phyloP scores from a whole-genome alignment of 495 filamentous ascomycete genomes.

The Penicillium alfredii region DNA sequence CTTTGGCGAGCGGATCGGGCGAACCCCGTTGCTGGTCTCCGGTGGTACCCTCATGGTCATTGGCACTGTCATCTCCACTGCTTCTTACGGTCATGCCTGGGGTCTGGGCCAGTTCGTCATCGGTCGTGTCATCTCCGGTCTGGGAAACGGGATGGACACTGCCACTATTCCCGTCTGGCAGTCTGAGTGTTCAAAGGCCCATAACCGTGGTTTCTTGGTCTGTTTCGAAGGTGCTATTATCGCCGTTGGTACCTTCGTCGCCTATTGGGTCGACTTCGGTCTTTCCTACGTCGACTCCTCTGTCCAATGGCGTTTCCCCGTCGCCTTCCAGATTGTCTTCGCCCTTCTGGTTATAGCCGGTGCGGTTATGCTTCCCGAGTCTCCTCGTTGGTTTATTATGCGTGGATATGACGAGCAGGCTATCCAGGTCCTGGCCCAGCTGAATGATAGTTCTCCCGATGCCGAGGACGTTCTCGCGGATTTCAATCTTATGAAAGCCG shows the following conservation, averaged over 20 bases:
- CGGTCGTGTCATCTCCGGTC: slow-evolving; percentile 63
- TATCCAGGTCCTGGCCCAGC: slow-evolving; percentile 60
- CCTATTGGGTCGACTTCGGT: slow-evolving; percentile 82
- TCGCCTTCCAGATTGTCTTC: slow-evolving; percentile 74
- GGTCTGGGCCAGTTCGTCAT: slow-evolving; percentile 63
- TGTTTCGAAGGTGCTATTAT: slow-evolving; percentile 77
- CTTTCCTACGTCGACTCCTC: slow-evolving; percentile 50
- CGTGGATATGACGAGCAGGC: slow-evolving; percentile 53
- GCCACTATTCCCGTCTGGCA: slow-evolving; percentile 74
- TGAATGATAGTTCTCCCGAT: slow-evolving; percentile 30
- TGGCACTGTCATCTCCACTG: slow-evolving; percentile 65
- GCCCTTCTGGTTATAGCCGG: slow-evolving; percentile 53
- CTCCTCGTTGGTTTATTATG: slow-evolving; percentile 68
- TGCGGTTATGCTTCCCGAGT: slow-evolving; percentile 63
- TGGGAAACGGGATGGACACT: slow-evolving; percentile 72
- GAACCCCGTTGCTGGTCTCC: slow-evolving; percentile 53
- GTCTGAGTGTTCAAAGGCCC: slow-evolving; percentile 62
- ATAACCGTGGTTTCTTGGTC: slow-evolving; percentile 72
- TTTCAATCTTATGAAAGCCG: slow-evolving; percentile 44
- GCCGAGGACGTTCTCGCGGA: slow-evolving; percentile 32
- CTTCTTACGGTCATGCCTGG: slow-evolving; percentile 37
- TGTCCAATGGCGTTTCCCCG: slow-evolving; percentile 59
- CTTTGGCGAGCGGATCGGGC: slow-evolving; percentile 62
- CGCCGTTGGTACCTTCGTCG: slow-evolving; percentile 69
- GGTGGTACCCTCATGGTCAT: slow-evolving; percentile 68